Base-by-base conservation (phyloP, 108 stramenopile genomes). In the Aurantiochytrium sp. region DNA sequence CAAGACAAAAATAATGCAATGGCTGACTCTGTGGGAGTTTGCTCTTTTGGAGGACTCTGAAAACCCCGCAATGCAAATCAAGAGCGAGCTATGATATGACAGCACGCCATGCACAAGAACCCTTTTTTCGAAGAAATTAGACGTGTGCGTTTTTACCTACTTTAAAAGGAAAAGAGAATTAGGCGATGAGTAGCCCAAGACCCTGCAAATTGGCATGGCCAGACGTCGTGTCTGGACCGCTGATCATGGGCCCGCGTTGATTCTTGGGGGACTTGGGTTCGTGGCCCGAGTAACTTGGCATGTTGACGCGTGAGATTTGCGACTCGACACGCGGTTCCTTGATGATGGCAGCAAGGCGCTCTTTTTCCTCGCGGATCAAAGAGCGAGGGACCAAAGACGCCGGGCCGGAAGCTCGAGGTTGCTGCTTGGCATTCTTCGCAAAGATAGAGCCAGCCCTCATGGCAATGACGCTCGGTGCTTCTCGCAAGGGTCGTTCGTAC, bases 201-300 rank as follows among this genome's bases (percentile, higher is more conserved):
- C 76, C 76, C 51, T 83, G 49, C 6, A 83, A 23, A 35, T 83
- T 83, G 12, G 76, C 76, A 83, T 53, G 76, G 76, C 76, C 76
- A 83, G 76, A 6, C 10, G 76, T 83, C 45, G 76, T 83, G n/a
- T 83, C 76, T 47, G 76, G 64, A 23, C 64, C 64, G 64, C 64
- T 69, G 25, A 69, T 28, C 64, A 69, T 69, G 42, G 64, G 64
- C 8, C 64, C 64, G 6, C 64, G 8, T 23, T 69, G 64, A 18
- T 69, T 69, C 64, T 83, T 47, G 49, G 51, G 51, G 18, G 76
- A 53, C 51, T 83, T 53, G 49, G 76, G 76, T 18, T 83, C 76
- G 28, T 53, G 45, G n/a, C 45, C 49, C 45, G 76, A 83, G 51
- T 53, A 83, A 45, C 51, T 83, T 1, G 76, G 45, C 51, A 53